Evolutionary conservation across 768 basidiomycete species (phyloP), one percentile per base, ranked within the genome.

Genomic region (Leccinum boreale): DNA sequence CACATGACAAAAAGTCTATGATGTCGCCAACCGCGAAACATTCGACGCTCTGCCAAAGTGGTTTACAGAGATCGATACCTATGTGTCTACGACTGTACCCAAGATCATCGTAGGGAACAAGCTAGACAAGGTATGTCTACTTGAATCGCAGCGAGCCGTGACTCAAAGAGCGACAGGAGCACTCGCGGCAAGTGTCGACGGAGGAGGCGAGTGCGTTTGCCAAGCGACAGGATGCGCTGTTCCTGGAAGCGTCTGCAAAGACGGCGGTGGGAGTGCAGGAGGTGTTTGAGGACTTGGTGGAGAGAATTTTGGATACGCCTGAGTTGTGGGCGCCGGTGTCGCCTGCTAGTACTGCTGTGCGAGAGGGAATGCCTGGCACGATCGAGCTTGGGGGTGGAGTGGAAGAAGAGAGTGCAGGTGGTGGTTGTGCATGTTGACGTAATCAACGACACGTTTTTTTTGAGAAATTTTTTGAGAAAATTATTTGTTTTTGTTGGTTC

Each of bases 31-130:
- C 63, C 83, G 94, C 33, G 90, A 92, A 71, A 92, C 94, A 0
- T 98, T 95, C 68, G 94, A 98, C 21, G 90, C 93, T 9, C 83
- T 98, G n/a, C 88, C 93, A 15, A 81, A 87, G 58, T 99, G 97
- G 97, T 88, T 84, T 70, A 83, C 84, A 52, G 95, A 98, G 69
- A 85, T 98, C 6, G 94, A 98, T 68, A 95, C 92, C 11, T 98
- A 97, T 69, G 91, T 95, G 54, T 86, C 86, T 2, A 78, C 79
- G 19, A 86, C 87, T 1, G 91, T 97, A 21, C 90, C 93, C 49
- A 93, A 94, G 82, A 93, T 98, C 66, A 83, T 99, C 21, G 94
- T 99, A 3, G 96, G 92, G 29, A 90, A 90, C 75, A 99, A 98
- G 75, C 77, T 96, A 17, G 94, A 98, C 78, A 96, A 95, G 81